Evolutionary conservation across 2,329 filamentous ascomycete genomes (phyloP).

Genomic region (Emydomyces testavorans): DNA sequence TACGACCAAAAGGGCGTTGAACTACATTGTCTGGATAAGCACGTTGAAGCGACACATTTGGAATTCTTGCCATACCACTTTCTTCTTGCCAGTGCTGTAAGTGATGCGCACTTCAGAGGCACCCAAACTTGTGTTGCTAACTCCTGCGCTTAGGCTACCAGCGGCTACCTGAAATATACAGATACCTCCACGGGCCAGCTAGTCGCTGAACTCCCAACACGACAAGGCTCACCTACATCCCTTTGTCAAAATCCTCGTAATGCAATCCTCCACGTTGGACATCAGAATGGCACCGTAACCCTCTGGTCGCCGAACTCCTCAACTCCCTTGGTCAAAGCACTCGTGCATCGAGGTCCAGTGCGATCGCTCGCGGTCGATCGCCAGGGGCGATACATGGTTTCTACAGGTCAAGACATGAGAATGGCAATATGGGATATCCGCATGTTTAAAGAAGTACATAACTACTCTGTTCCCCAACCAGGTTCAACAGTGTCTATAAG

Average conservation of each 20-base stretch:
- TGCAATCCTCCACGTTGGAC: conserved; percentile 79
- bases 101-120: conserved; percentile 26
- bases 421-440: conserved; percentile 96
- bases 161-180: conserved; percentile 82
- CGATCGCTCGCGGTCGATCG: conserved; percentile 74
- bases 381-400: conserved; percentile 91
- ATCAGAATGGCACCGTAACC: conserved; percentile 89
- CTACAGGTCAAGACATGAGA: conserved; percentile 74
- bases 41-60: conserved; percentile 83
- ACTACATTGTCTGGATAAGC: conserved; percentile 79
- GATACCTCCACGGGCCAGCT: conserved; percentile 88
- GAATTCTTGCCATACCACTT: conserved; percentile 97
- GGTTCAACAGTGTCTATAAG: conserved; percentile 78
- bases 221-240: conserved; percentile 69
- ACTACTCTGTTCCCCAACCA: conserved; percentile 72
- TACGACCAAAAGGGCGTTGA: conserved; percentile 88
- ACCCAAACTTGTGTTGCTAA: background rate
- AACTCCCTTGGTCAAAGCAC: conserved; percentile 77
- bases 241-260: conserved; percentile 86
- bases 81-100: conserved; percentile 70
- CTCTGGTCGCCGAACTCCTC: conserved; percentile 90
- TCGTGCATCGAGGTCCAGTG: conserved; percentile 82
- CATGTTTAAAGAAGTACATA: conserved; percentile 86
- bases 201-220: conserved; percentile 73
- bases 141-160: conserved; percentile 47